Evolutionary conservation across 2,329 filamentous ascomycete species (phyloP).

Genomic region (Colletotrichum godetiae): DNA sequence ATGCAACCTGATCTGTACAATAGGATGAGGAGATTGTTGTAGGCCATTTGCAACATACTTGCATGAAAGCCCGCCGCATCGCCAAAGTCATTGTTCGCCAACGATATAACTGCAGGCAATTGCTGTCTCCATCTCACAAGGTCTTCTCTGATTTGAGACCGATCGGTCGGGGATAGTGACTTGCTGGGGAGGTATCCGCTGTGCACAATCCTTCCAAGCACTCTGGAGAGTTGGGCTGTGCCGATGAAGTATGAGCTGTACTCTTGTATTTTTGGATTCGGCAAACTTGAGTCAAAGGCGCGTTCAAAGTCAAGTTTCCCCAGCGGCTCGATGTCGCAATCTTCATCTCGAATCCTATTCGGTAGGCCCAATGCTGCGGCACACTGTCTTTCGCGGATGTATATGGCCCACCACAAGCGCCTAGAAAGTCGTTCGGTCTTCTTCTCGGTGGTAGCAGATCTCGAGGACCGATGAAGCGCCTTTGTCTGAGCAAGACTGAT

Average conservation of each 20-base stretch:
- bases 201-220: constrained; percentile 40
- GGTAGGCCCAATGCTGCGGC: constrained; percentile 58
- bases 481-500: constrained; percentile 63
- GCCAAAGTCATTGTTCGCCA: not conserved
- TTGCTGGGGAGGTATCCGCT: constrained; percentile 31
- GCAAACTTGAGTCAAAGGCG: constrained; percentile 44
- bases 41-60: constrained; percentile 55
- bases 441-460: constrained; percentile 31
- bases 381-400: constrained; percentile 60
- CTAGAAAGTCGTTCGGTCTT: constrained; percentile 52
- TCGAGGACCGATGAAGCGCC: constrained; percentile 50
- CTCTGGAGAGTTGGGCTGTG: constrained; percentile 39
- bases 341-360: constrained; percentile 59
- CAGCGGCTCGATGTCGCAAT: constrained; percentile 49
- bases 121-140: constrained; percentile 52
- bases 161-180: constrained; percentile 39
- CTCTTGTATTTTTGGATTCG: constrained; percentile 39
- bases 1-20: constrained; percentile 56
- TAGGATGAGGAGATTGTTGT: constrained; percentile 59
- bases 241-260: constrained; percentile 50
- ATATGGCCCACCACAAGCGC: constrained; percentile 65
- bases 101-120: constrained; percentile 39
- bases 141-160: constrained; percentile 48
- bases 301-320: not conserved
- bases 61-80: constrained; percentile 51